A percentile compares a stretch with the other conserved stretches of the same genome.
Conservation (phyloP, 2,329 filamentous ascomycete genomes). For the Clathrospora elynae region DNA sequence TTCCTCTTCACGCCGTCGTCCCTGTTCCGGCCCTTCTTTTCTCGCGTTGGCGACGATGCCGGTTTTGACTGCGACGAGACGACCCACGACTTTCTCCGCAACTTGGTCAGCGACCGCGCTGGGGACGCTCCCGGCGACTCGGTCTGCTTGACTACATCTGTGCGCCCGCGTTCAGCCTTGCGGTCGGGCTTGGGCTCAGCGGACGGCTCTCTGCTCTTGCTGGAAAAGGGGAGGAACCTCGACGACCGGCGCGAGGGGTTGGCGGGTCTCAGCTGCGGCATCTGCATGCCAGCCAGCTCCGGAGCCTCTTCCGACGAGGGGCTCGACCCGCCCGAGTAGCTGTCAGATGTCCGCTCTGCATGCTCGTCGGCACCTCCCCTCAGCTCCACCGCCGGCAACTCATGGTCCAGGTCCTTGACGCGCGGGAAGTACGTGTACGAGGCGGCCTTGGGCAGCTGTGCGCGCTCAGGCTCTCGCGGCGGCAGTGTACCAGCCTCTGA, state of each 20-base stretch:
- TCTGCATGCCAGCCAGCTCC: constrained; percentile 34
- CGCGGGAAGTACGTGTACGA: constrained; percentile 50
- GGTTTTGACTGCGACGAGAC: constrained; percentile 24
- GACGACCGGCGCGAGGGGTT: constrained; percentile 43
- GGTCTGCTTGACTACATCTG: constrained; percentile 31
- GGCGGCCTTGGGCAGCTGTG: constrained; percentile 46
- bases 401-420: constrained; percentile 45
- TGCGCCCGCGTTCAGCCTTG: constrained; percentile 33
- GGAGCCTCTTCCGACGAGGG: constrained; percentile 49
- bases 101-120: constrained; percentile 39
- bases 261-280: constrained; percentile 40
- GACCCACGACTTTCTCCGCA: constrained; percentile 47
- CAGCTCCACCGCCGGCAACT: constrained; percentile 34
- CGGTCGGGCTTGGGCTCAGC: constrained; percentile 37
- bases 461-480: constrained; percentile 30
- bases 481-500: constrained; percentile 38
- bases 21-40: constrained; percentile 25
- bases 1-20: constrained; percentile 25
- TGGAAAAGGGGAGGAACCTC: constrained; percentile 43
- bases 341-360: constrained; percentile 44
- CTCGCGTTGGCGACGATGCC: constrained; percentile 23
- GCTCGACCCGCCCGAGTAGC: constrained; percentile 53
- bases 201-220: constrained; percentile 42
- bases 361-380: constrained; percentile 44
- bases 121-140: constrained; percentile 36